Conservation (phyloP, 225 moss, liverwort and hornwort genomes). For the Anthoceros angustus region DNA sequence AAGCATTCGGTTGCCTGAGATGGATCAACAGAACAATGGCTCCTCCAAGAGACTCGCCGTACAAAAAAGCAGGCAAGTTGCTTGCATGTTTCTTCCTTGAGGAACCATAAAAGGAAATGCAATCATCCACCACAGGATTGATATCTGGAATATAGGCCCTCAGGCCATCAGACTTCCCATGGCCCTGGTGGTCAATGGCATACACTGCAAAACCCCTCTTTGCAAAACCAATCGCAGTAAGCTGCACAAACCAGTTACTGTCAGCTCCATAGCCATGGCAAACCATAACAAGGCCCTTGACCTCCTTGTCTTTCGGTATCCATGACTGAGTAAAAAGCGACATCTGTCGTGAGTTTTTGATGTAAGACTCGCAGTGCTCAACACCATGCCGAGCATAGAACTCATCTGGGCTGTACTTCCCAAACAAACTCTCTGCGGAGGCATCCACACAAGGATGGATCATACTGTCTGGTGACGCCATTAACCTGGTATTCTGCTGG, state of each 20-base stretch:
- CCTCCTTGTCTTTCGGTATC: slow-evolving; percentile 31
- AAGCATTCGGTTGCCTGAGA: slow-evolving; percentile 43
- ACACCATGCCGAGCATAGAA: slow-evolving; percentile 58
- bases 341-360: slow-evolving; percentile 41
- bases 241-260: slow-evolving; percentile 73
- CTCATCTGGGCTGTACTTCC: slow-evolving; percentile 21
- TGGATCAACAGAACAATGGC: slow-evolving; percentile 71
- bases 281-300: slow-evolving; percentile 67
- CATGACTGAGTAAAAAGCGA: slow-evolving; percentile 64
- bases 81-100: slow-evolving; percentile 24
- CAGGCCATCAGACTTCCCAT: slow-evolving; percentile 66
- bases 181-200: slow-evolving; percentile 65
- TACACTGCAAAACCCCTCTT: slow-evolving; percentile 73
- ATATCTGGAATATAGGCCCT: slow-evolving; percentile 43
- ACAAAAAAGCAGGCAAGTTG: slow-evolving; percentile 46
- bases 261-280: slow-evolving; percentile 91
- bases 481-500: not conserved
- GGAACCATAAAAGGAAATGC: slow-evolving; percentile 36
- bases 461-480: slow-evolving; percentile 3
- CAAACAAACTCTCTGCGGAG: slow-evolving; percentile 40
- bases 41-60: slow-evolving; percentile 78
- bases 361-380: slow-evolving; percentile 22
- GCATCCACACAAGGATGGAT: slow-evolving; percentile 51
- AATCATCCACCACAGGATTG: slow-evolving; percentile 29
- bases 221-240: slow-evolving; percentile 63